Conservation (phyloP, 2,329 filamentous ascomycete genomes). For the Talaromyces pinophilus region DNA sequence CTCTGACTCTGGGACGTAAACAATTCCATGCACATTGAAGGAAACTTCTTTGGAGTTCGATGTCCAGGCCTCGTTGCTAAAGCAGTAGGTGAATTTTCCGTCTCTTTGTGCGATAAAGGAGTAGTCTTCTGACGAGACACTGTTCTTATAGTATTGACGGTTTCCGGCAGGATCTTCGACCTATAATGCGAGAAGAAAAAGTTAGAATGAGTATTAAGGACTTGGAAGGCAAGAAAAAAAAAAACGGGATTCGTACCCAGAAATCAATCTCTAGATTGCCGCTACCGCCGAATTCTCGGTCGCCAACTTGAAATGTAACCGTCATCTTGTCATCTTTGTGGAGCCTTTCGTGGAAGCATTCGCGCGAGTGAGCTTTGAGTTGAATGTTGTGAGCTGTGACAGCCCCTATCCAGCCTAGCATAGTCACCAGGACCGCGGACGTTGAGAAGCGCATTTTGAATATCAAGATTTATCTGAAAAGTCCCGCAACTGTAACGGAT, state of each 20-base stretch:
- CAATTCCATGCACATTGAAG: conserved; percentile 98
- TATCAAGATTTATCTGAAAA: background rate
- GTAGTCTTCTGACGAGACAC: conserved; percentile 86
- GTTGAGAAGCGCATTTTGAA: conserved; percentile 45
- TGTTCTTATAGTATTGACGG: conserved; percentile 77
- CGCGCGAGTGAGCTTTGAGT: conserved; percentile 85
- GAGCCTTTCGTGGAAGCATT: conserved; percentile 95
- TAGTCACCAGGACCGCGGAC: conserved; percentile 50
- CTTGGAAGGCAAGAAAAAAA: too few species aligned
- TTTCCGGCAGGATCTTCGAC: conserved; percentile 76
- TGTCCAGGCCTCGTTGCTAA: conserved; percentile 98
- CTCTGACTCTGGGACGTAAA: conserved; percentile 91
- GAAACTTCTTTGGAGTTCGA: conserved; percentile 96
- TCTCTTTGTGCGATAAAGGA: conserved; percentile 83
- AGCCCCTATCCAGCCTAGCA: conserved; percentile 60
- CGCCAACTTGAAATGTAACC: conserved; percentile 96
- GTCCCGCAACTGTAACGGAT: background rate
- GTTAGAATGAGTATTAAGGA: background rate
- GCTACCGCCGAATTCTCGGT: conserved; percentile 90
- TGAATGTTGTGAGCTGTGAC: conserved; percentile 90
- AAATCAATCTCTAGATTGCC: conserved; percentile 97
- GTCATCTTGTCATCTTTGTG: conserved; percentile 98
- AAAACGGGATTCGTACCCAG: conserved; percentile 67
- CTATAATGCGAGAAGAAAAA: conserved; percentile 42
- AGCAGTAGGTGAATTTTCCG: conserved; percentile 94